Conservation (phyloP, 441 rosid genomes). For the Euphorbia schlechtendalii region DNA sequence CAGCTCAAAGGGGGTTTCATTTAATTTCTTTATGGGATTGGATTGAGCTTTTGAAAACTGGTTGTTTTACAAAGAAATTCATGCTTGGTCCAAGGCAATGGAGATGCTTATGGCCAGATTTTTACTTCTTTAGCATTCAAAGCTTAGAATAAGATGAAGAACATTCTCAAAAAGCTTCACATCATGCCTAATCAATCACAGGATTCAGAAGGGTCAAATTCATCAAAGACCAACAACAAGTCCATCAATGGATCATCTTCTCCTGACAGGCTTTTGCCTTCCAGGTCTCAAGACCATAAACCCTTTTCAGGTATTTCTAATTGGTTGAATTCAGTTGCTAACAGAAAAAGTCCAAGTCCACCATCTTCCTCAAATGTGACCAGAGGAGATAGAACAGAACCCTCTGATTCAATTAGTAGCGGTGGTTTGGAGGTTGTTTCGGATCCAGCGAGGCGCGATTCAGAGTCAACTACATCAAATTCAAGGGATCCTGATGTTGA, state of each 20-base stretch:
- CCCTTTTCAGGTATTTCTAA: slow-evolving; percentile 69
- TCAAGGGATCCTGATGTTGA: slow-evolving; percentile 69
- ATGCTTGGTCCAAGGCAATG: slow-evolving; percentile 70
- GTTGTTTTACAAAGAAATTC: too few relatives aligned
- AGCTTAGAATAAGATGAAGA: slow-evolving; percentile 62
- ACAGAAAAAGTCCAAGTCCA: slow-evolving; percentile 57
- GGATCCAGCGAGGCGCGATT: slow-evolving; percentile 45
- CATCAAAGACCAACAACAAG: slow-evolving; percentile 49
- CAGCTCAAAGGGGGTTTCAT: slow-evolving; percentile 11
- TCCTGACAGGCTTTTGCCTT: slow-evolving; percentile 29
- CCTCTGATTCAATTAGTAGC: slow-evolving; percentile 35
- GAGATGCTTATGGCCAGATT: slow-evolving; percentile 57
- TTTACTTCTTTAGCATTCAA: slow-evolving; percentile 45
- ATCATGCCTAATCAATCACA: slow-evolving; percentile 62
- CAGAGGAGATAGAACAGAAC: slow-evolving; percentile 38
- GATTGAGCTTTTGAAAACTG: slow-evolving; percentile 17
- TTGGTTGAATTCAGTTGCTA: slow-evolving; percentile 76
- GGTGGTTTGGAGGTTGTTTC: slow-evolving; percentile 41
- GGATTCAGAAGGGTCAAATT: slow-evolving; percentile 52
- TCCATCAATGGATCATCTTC: slow-evolving; percentile 31
- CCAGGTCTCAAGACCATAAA: slow-evolving; percentile 45
- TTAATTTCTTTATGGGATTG: slow-evolving; percentile 11
- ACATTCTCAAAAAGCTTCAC: slow-evolving; percentile 77
- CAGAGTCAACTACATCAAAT: slow-evolving; percentile 38
- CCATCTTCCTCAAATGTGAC: slow-evolving; percentile 56